phyloP scores from a whole-genome alignment of 495 filamentous ascomycete species.

The Evernia prunastri region DNA sequence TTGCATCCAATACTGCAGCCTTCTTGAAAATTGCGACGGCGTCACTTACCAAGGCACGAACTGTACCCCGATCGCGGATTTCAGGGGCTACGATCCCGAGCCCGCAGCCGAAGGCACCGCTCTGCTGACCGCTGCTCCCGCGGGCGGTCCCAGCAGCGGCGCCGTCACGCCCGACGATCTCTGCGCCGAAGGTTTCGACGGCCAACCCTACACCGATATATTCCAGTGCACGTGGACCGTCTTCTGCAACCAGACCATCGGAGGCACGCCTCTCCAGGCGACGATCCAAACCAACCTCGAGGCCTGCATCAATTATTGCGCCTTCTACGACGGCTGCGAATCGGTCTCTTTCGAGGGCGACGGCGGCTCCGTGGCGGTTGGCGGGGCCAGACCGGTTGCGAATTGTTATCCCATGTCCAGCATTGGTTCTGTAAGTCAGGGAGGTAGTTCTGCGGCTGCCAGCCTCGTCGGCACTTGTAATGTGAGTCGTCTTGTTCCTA shows the following conservation, averaged over 20 bases:
- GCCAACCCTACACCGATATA: slow-evolving; percentile 4
- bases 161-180: not conserved
- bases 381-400: not conserved
- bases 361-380: not conserved
- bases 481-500: not conserved
- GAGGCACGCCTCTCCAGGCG: not conserved
- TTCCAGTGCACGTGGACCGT: slow-evolving; percentile 14
- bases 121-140: slow-evolving; percentile 3
- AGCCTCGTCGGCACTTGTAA: not conserved
- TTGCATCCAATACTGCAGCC: slow-evolving; percentile 17
- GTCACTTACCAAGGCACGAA: slow-evolving; percentile 13
- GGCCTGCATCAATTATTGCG: slow-evolving; percentile 23
- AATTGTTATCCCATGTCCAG: slow-evolving; percentile 5
- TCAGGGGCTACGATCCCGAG: slow-evolving; percentile 5
- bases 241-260: slow-evolving; percentile 12
- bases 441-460: not conserved
- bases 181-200: slow-evolving; percentile 13
- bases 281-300: slow-evolving; percentile 14
- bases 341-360: not conserved
- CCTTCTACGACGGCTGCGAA: slow-evolving; percentile 15
- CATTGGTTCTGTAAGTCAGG: not conserved
- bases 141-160: slow-evolving; percentile 2
- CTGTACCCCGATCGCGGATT: slow-evolving; percentile 16
- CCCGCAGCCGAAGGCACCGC: not conserved
- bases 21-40: slow-evolving; percentile 12